These are phyloP conservation scores for Hypomontagnella monticulosa DNA, from an alignment of 495 filamentous ascomycete species.

Conservation along the genomic window DNA sequence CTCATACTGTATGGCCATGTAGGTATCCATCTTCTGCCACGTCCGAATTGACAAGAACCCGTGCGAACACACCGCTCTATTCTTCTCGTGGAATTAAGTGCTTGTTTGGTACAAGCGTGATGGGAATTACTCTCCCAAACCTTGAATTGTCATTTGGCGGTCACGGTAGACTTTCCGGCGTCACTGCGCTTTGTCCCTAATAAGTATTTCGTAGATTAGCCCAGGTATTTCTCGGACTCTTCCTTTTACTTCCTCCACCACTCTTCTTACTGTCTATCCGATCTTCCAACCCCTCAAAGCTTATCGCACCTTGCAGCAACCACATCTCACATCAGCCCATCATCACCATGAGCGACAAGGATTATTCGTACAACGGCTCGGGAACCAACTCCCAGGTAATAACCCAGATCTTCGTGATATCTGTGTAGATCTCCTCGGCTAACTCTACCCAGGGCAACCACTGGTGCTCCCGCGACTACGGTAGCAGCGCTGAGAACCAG, in stretches of 20 bases:
- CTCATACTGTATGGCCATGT: too few species aligned
- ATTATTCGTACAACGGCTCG: conserved; percentile 52
- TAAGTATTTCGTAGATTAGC: too few species aligned
- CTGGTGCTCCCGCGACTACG: conserved; percentile 64
- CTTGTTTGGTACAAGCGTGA: conserved; percentile 1
- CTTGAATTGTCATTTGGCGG: not conserved
- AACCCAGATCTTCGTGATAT: too few species aligned
- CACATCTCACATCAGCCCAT: not conserved
- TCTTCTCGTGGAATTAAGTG: not conserved
- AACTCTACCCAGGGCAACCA: conserved; percentile 58
- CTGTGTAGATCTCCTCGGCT: not conserved
- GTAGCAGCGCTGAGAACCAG: conserved; percentile 52
- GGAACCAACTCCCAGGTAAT: conserved; percentile 57
- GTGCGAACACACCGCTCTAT: conserved; percentile 9
- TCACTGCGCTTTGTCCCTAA: not conserved
- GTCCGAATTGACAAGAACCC: not conserved
- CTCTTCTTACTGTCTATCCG: conserved; percentile 3
- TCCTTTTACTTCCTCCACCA: not conserved
- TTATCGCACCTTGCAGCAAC: not conserved
- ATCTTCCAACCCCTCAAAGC: not conserved
- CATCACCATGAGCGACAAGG: conserved; percentile 46
- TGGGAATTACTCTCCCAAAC: not conserved
- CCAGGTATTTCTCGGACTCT: not conserved
- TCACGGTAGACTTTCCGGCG: conserved; percentile 3
- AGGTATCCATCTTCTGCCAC: too few species aligned